Base-by-base conservation (phyloP, 768 basidiomycete species). In the Psilocybe tampanensis region DNA sequence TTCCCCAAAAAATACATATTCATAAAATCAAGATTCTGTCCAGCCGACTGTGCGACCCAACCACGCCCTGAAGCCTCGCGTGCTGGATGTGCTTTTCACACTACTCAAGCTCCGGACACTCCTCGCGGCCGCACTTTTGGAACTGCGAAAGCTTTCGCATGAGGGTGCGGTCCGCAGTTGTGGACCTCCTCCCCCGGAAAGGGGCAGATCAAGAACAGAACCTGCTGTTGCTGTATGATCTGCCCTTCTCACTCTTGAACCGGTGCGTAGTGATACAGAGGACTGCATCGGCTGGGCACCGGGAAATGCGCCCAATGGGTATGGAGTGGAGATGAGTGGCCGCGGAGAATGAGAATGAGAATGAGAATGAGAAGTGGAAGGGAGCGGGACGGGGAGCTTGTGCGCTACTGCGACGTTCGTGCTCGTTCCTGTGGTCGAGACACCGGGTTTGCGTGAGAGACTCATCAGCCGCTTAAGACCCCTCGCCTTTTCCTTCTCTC, bases 81-180 rank as follows among this genome's bases (percentile, higher is more conserved):
- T 70, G 55, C 73, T 77, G 8, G 72, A 68, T 17, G 72, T 72
- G 62, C 79, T 80, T 63, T 74, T 76, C 44, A 76, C 67, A 54
- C 78, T 79, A 52, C 73, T 74, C 29, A 78, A 63, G 56, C 80
- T 79, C 44, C 74, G 71, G 47, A 77, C 72, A 54, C 80, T 81
- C 58, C 75, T 68, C n/a, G 72, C 71, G 17, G 71, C 76, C 8
- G 67, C 63, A 52, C 79, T 75, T 59, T 67, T 69, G 17, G 68
- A 67, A 55, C 74, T 81, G 29, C 75, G 74, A 63, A 80, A 77
- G 62, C 78, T 80, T 65, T 83, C 82, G 50, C 76, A 67, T 2
- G 80, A 80, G 6, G 80, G 74, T 12, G 72, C 72, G 21, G 64
- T 67, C 34, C 74, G 72, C 52, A 79, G 66, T 12, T 69, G 63